These are phyloP conservation scores for Globisporangium nunn DNA, from an alignment of 352 stramenopile genomes.

Conservation along the genomic window DNA sequence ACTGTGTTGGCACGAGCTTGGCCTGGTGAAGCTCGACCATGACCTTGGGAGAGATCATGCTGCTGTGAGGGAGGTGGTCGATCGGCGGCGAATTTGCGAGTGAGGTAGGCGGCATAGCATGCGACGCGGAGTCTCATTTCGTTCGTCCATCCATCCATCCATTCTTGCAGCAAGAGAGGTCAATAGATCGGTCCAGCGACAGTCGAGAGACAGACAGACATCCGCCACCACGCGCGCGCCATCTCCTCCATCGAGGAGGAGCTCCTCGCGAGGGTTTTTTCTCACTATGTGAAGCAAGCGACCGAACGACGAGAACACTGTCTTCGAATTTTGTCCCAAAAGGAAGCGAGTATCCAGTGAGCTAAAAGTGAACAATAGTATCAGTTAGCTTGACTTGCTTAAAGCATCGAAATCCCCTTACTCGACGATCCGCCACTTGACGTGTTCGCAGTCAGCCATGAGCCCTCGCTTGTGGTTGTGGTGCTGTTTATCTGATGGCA, in stretches of 20 bases:
- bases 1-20: conserved; percentile 48
- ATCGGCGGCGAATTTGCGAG: background rate
- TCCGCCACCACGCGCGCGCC: too few relatives aligned
- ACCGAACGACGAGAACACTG: background rate
- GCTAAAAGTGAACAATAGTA: too few relatives aligned
- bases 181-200: background rate
- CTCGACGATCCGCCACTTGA: too few relatives aligned
- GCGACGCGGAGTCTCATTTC: background rate
- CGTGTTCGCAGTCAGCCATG: too few relatives aligned
- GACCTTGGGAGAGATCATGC: conserved; percentile 51
- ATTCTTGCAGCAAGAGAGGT: background rate
- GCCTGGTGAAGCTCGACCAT: conserved; percentile 51
- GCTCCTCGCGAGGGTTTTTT: background rate
- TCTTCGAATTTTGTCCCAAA: background rate
- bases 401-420: too few relatives aligned
- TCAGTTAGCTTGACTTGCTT: too few relatives aligned
- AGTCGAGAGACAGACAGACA: conserved; percentile 1
- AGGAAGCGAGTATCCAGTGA: background rate
- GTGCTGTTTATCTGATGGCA: too few relatives aligned
- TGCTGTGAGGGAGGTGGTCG: background rate
- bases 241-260: background rate
- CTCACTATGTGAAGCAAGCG: background rate
- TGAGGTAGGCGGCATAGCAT: background rate
- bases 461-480: too few relatives aligned
- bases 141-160: background rate